Conservation (phyloP, 805 yeast genomes). For the Candida ascalaphidarum region DNA sequence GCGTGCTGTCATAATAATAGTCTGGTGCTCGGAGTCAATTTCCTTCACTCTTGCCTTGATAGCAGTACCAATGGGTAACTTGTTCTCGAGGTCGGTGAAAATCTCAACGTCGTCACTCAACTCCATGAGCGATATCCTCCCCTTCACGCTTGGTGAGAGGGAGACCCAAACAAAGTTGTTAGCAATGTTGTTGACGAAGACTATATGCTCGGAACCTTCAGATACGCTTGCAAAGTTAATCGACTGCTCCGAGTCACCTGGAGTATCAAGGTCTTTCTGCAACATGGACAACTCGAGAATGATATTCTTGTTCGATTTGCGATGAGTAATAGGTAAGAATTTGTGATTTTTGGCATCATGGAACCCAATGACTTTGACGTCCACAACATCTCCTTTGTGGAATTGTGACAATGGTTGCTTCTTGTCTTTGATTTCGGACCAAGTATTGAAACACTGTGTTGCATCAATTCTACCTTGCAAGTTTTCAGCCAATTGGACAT, state of each 20-base stretch:
- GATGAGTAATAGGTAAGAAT: constrained; percentile 57
- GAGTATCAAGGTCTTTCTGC: constrained; percentile 26
- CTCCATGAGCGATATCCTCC: constrained; percentile 58
- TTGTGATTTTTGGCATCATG: constrained; percentile 64
- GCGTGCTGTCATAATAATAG: constrained; percentile 44
- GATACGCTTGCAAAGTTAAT: constrained; percentile 34
- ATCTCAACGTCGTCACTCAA: constrained; percentile 45
- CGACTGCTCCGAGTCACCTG: constrained; percentile 16
- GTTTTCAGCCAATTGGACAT: constrained; percentile 69
- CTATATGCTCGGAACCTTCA: constrained; percentile 44
- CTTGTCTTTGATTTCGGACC: constrained; percentile 47
- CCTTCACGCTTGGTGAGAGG: constrained; percentile 59
- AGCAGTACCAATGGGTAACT: constrained; percentile 68
- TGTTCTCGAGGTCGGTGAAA: constrained; percentile 41
- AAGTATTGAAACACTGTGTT: constrained; percentile 53
- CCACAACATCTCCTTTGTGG: constrained; percentile 47
- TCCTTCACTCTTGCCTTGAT: constrained; percentile 47
- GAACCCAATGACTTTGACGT: constrained; percentile 66
- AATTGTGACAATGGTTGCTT: constrained; percentile 53
- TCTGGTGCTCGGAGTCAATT: constrained; percentile 44
- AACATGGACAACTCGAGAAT: constrained; percentile 60
- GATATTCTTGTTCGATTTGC: constrained; percentile 38
- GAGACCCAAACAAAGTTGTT: constrained; percentile 61
- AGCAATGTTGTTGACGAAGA: constrained; percentile 57
- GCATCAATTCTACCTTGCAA: constrained; percentile 74